phyloP scores from a whole-genome alignment of 2,329 filamentous ascomycete species.

The Penicillium sp. region DNA sequence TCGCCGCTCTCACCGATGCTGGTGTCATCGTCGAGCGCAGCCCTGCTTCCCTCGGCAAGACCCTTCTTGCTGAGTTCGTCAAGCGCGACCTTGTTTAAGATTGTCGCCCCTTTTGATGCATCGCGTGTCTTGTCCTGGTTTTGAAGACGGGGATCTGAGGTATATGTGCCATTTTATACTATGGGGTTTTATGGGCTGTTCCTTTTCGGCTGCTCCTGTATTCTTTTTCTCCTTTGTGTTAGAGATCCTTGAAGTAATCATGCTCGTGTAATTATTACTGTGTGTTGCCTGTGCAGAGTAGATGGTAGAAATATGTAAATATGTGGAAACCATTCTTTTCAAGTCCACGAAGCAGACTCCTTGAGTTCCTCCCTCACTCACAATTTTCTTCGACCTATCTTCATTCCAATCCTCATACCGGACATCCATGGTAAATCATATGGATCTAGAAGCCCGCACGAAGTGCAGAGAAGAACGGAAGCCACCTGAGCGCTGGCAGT shows the following conservation, averaged over 20 bases:
- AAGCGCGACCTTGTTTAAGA: conserved; percentile 87
- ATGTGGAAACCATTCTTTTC: neutral
- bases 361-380: neutral
- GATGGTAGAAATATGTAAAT: neutral
- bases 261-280: conserved; percentile 32
- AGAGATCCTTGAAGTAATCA: conserved; percentile 40
- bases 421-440: neutral
- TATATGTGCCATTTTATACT: conserved; percentile 24
- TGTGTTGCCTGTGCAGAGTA: conserved; percentile 6
- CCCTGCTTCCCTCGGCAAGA: conserved; percentile 87
- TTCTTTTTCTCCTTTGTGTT: conserved; percentile 35
- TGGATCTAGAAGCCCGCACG: neutral
- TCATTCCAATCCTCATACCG: neutral
- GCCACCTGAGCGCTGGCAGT: neutral
- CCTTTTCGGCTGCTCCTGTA: conserved; percentile 26
- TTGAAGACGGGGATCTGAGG: conserved; percentile 20
- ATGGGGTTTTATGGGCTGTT: conserved; percentile 23
- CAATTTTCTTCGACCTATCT: neutral
- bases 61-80: conserved; percentile 92
- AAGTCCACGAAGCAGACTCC: neutral
- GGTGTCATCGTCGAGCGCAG: conserved; percentile 96
- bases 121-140: conserved; percentile 18
- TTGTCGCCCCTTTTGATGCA: conserved; percentile 16
- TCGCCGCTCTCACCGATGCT: conserved; percentile 85
- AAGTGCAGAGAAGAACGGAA: neutral